These are phyloP conservation scores for Fraxinus angustifolia DNA, from an alignment of 305 asterid species.

Conservation along the genomic window DNA sequence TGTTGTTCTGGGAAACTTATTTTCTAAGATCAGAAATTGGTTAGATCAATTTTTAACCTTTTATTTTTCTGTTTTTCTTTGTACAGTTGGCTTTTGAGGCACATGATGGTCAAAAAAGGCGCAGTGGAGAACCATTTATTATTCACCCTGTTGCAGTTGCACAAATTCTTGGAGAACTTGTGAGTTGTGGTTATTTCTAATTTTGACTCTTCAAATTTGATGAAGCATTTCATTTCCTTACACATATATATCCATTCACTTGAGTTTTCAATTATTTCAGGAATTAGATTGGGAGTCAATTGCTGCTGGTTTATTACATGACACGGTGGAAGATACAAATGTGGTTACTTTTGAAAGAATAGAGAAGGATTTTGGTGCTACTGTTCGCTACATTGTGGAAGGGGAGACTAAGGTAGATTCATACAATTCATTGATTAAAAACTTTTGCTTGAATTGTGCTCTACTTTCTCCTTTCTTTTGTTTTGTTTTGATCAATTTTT, in stretches of 20 bases:
- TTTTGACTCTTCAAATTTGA: conserved; percentile 13
- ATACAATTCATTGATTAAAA: not conserved
- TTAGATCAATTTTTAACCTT: not conserved
- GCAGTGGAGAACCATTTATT: conserved; percentile 94
- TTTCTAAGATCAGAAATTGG: not conserved
- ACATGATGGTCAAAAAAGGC: conserved; percentile 93
- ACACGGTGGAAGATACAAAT: conserved; percentile 86
- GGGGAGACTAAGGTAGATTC: conserved; percentile 86
- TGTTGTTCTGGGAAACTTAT: not conserved
- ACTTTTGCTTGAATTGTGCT: not conserved
- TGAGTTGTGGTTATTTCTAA: conserved; percentile 34
- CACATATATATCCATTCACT: not conserved
- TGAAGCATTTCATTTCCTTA: not conserved
- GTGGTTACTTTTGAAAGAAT: conserved; percentile 79
- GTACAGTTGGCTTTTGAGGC: conserved; percentile 86
- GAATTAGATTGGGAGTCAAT: conserved; percentile 96
- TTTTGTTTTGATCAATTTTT: conserved; percentile 3
- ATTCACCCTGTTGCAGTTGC: conserved; percentile 97
- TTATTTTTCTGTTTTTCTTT: not conserved
- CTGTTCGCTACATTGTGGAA: conserved; percentile 87
- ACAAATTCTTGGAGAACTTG: conserved; percentile 88
- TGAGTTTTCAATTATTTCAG: conserved; percentile 34
- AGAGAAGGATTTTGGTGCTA: conserved; percentile 68
- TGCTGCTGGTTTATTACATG: conserved; percentile 93
- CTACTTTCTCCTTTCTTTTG: not conserved